phyloP scores from a whole-genome alignment of 2,329 filamentous ascomycete genomes.

The Emergomyces orientalis region DNA sequence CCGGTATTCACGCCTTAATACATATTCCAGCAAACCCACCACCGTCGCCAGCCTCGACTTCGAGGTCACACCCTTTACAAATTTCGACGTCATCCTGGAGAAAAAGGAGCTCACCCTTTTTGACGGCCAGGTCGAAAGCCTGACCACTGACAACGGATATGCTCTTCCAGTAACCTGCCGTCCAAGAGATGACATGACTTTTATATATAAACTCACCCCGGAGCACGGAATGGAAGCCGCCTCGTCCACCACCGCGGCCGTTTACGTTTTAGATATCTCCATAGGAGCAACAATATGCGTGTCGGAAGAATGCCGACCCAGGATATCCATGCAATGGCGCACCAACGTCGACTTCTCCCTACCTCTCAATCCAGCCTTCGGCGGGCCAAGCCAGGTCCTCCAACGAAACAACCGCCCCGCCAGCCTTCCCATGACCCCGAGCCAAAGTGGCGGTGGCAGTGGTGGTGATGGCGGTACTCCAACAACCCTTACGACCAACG shows the following conservation, averaged over 20 bases:
- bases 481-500: not conserved
- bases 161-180: slow-evolving; percentile 35
- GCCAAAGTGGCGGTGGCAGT: slow-evolving; percentile 13
- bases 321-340: slow-evolving; percentile 41
- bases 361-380: slow-evolving; percentile 39
- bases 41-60: slow-evolving; percentile 47
- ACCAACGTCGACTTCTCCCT: slow-evolving; percentile 42
- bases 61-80: slow-evolving; percentile 46
- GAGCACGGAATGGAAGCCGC: slow-evolving; percentile 30
- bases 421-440: slow-evolving; percentile 31
- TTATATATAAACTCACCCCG: slow-evolving; percentile 46
- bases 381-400: slow-evolving; percentile 37
- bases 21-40: slow-evolving; percentile 36
- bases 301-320: slow-evolving; percentile 34
- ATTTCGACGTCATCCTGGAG: slow-evolving; percentile 42
- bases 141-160: slow-evolving; percentile 31
- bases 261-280: slow-evolving; percentile 39
- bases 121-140: slow-evolving; percentile 39
- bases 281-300: slow-evolving; percentile 37
- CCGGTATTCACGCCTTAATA: slow-evolving; percentile 43
- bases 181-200: slow-evolving; percentile 48
- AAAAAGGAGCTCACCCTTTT: slow-evolving; percentile 40
- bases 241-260: slow-evolving; percentile 30
- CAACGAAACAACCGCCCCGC: slow-evolving; percentile 39
- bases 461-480: slow-evolving; percentile 6